A percentile compares a stretch with the other conserved stretches of the same genome.
phyloP scores from a whole-genome alignment of 2,329 filamentous ascomycete species.

The Sclerotinia trifoliorum region DNA sequence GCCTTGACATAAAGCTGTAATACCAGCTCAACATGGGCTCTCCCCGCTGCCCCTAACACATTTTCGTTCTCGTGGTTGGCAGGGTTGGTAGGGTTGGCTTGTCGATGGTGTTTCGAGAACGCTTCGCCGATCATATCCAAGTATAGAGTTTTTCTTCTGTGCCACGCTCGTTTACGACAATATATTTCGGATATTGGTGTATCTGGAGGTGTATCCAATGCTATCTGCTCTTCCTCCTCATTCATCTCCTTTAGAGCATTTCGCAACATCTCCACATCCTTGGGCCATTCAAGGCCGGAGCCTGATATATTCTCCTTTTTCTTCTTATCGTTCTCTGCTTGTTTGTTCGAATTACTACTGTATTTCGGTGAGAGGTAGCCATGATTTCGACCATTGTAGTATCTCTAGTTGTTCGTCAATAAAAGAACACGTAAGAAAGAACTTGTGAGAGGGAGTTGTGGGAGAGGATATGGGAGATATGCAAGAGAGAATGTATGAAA shows the following conservation, averaged over 20 bases:
- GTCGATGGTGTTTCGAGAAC: not conserved
- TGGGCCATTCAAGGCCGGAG: not conserved
- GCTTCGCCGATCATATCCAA: not conserved
- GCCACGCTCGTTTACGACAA: not conserved
- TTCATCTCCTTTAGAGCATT: not conserved
- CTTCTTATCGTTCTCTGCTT: not conserved
- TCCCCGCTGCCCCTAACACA: too few relatives aligned
- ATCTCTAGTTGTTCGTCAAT: not conserved
- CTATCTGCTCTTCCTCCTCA: not conserved
- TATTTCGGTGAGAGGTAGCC: not conserved
- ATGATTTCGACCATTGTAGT: not conserved
- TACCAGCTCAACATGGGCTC: not conserved
- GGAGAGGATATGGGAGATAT: too few relatives aligned
- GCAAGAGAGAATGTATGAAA: not conserved
- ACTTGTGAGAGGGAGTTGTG: not conserved
- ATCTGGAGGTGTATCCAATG: not conserved
- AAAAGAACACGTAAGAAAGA: not conserved
- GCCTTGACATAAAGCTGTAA: not conserved
- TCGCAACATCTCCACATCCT: not conserved
- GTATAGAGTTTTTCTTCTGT: not conserved
- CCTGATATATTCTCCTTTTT: not conserved
- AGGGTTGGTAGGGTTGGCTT: not conserved
- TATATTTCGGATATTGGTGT: not conserved
- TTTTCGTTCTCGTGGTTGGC: too few relatives aligned
- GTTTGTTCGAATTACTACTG: not conserved